Conservation (phyloP, 352 stramenopile species). For the Phytophthora podocarpi region DNA sequence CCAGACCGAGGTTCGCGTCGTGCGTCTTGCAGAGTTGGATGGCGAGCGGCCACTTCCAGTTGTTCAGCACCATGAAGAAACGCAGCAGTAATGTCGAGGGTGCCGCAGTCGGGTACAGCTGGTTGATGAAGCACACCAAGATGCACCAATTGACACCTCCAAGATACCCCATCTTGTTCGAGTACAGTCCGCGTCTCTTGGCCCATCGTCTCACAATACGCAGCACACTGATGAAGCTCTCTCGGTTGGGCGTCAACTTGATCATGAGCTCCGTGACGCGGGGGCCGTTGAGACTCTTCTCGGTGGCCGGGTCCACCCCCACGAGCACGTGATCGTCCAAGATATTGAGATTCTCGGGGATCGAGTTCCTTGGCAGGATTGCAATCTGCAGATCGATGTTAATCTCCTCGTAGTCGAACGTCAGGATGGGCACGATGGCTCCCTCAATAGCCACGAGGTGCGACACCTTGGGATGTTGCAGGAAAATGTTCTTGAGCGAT, state of each 20-base stretch:
- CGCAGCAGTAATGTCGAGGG: conserved; percentile 83
- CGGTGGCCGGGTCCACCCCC: conserved; percentile 84
- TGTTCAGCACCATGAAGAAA: conserved; percentile 92
- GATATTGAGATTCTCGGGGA: conserved; percentile 91
- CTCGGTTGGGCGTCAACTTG: conserved; percentile 85
- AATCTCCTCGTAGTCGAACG: conserved; percentile 98
- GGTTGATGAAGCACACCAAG: conserved; percentile 96
- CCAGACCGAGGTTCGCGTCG: conserved; percentile 84
- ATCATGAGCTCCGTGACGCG: conserved; percentile 93
- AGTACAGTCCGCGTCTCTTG: conserved; percentile 96
- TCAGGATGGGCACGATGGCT: conserved; percentile 97
- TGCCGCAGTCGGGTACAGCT: conserved; percentile 87
- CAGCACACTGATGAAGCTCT: conserved; percentile 90
- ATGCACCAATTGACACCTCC: conserved; percentile 99
- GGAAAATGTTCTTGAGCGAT: conserved; percentile 91
- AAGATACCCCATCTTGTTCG: conserved; percentile 99
- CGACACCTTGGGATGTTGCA: conserved; percentile 93
- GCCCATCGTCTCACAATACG: conserved; percentile 89
- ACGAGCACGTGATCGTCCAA: conserved; percentile 90
- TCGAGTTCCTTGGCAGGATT: conserved; percentile 90
- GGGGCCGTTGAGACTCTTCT: conserved; percentile 91
- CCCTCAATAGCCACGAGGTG: conserved; percentile 84
- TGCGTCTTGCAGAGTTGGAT: conserved; percentile 92
- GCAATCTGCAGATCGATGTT: conserved; percentile 99
- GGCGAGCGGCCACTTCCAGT: conserved; percentile 90